Base-by-base conservation (phyloP, 805 yeast genomes). In the Hanseniaspora vineae region DNA sequence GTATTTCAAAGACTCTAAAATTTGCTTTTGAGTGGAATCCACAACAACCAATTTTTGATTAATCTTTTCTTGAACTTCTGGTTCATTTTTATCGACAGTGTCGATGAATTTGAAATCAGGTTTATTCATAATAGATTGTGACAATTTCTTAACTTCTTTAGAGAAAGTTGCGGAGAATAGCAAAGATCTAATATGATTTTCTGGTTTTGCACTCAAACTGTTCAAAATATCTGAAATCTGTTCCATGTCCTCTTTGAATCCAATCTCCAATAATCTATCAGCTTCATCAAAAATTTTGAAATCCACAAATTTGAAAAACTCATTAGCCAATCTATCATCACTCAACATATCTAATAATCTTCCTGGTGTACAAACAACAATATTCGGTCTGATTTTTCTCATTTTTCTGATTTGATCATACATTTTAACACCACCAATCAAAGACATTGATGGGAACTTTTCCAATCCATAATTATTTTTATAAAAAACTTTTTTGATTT, bases 351-450 rank as follows among this genome's bases (percentile, higher is more conserved):
- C 94, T 47, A 72, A 60, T 49, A 88, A 71, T 65, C 96, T 76
- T 54, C 96, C 96, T 1, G 97, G 97, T 6, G 96, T 88, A 20
- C 86, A 92, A 49, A 87, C 84, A 42, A 85, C 75, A 55, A 88
- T 77, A 35, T 80, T 76, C 6, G 87, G 56, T 49, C 53, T 58
- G 47, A 52, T 35, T 50, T 57, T 44, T 50, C 54, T 46, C 64
- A 71, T 39, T 64, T 56, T 49, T 52, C 54, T 51, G 60, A 58
- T 61, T 63, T 80, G 35, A 42, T 55, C 39, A 47, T 59, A 97
- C 68, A 80, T 84, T 65, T 97, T 96, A 59, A 92, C 97, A 82
- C 99, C 99, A 72, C 99, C 99, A 66, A 92, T 92, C 54, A 92
- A 89, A 78, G 97, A 90, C 52, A 92, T 84, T 46, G 92, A 76